A percentile compares a stretch with the other conserved stretches of the same genome.
Conservation (phyloP, 2,329 filamentous ascomycete species). For the Lachnellula occidentalis region DNA sequence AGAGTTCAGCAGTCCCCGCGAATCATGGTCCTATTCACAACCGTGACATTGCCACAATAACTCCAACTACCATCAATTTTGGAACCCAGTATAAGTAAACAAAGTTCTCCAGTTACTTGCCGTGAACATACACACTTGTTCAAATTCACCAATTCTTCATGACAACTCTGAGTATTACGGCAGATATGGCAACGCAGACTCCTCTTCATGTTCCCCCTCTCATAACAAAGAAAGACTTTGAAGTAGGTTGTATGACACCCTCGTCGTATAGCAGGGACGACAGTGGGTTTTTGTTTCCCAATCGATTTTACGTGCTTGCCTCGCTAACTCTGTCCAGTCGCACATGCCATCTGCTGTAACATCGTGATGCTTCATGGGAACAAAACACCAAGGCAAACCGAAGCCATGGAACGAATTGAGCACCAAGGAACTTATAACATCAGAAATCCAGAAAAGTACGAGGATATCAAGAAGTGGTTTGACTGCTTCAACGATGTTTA, state of each 20-base stretch:
- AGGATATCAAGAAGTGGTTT: conserved; percentile 1
- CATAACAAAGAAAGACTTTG: neutral
- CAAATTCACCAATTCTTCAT: too few relatives aligned
- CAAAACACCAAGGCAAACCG: neutral
- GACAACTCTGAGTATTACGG: too few relatives aligned
- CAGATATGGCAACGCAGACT: neutral
- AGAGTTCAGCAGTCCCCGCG: too few relatives aligned
- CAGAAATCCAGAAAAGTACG: neutral
- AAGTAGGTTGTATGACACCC: neutral
- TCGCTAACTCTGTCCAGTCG: neutral
- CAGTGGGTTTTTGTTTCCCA: neutral
- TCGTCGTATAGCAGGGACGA: neutral
- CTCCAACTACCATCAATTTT: too few relatives aligned
- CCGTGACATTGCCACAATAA: too few relatives aligned
- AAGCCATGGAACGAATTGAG: neutral
- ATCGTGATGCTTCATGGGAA: neutral
- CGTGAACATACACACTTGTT: too few relatives aligned
- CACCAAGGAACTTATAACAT: neutral
- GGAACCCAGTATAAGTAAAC: too few relatives aligned
- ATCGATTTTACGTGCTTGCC: neutral
- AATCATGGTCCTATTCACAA: too few relatives aligned
- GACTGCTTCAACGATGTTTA: conserved; percentile 3
- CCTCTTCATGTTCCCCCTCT: neutral
- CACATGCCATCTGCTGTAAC: neutral
- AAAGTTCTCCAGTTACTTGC: too few relatives aligned